Evolutionary conservation across 2,329 filamentous ascomycete genomes (phyloP), one percentile per base, ranked within the genome.

Genomic region (Cercospora nicotianae): DNA sequence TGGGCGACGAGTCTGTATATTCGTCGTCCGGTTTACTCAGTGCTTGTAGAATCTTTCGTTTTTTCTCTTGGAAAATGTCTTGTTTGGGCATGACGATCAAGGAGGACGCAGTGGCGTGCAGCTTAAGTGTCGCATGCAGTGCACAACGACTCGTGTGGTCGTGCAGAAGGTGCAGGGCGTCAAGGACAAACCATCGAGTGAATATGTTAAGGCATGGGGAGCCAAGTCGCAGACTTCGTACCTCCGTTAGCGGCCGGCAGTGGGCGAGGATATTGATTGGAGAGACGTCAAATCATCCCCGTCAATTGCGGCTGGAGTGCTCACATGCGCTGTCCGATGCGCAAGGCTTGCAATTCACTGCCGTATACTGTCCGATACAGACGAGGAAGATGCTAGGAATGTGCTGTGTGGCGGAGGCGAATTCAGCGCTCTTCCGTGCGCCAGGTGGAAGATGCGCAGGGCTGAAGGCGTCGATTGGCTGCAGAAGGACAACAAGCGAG

Each of bases 1-100:
- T 97, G 2, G 94, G 94, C 1, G 92, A 96, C 7, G 90, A 85
- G 79, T 97, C 94, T 48, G 87, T 87, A 79, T 97, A 96, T 67
- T 91, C 86, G 3, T 83, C 84, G 53, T 87, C 86, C 1, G 93
- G 90, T 3, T 88, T 83, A 8, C 87, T 82, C 3, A 97, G 88
- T 72, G 90, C 87, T 51, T 84, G 80, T 13, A 97, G 81, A 71
- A 97, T 96, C 68, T 86, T 88, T 62, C 80, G 78, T 80, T 97
- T 98, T 77, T 88, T 91, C 57, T 74, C 71, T 1, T 42, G 45
- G 63, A 72, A 72, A 13, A 60, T 18, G 59, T 26, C 26, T 20
- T 55, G 58, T 55, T 61, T 36, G 23, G 64, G 64, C 64, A 60
- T 61, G 31, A 13, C 20, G 20, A 13, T 9, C 9, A 23, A 53